Conservation (phyloP, 2,329 filamentous ascomycete genomes). For the Fusarium sp. region DNA sequence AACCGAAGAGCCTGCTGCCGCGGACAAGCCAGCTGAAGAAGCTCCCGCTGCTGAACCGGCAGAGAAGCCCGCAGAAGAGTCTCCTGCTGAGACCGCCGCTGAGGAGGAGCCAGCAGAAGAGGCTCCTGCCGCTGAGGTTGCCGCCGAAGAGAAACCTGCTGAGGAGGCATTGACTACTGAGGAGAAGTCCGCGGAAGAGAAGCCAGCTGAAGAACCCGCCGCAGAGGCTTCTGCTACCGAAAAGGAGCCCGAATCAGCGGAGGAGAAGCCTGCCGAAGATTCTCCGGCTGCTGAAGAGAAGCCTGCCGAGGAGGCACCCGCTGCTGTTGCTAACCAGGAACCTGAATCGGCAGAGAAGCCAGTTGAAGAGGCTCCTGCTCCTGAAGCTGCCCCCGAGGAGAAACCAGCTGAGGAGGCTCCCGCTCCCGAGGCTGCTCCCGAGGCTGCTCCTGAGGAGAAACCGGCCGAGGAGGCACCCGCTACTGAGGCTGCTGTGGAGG, state of each 20-base stretch:
- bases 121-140: not conserved
- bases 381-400: too few relatives aligned
- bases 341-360: not conserved
- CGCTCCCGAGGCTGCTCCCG: too few relatives aligned
- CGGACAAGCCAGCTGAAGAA: not conserved
- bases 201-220: not conserved
- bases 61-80: not conserved
- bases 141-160: not conserved
- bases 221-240: conserved; percentile 5
- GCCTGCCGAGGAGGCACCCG: not conserved
- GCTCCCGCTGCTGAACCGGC: not conserved
- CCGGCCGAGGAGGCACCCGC: too few relatives aligned
- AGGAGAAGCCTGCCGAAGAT: conserved; percentile 13
- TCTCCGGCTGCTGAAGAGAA: too few relatives aligned
- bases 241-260: not conserved
- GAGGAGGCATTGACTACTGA: not conserved
- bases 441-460: too few relatives aligned
- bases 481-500: too few relatives aligned
- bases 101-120: conserved; percentile 10
- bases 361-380: not conserved
- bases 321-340: not conserved
- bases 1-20: not conserved
- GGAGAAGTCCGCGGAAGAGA: not conserved
- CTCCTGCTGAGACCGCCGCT: not conserved
- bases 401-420: too few relatives aligned